phyloP scores from a whole-genome alignment of 768 basidiomycete genomes.

The Dioszegia crocea region DNA sequence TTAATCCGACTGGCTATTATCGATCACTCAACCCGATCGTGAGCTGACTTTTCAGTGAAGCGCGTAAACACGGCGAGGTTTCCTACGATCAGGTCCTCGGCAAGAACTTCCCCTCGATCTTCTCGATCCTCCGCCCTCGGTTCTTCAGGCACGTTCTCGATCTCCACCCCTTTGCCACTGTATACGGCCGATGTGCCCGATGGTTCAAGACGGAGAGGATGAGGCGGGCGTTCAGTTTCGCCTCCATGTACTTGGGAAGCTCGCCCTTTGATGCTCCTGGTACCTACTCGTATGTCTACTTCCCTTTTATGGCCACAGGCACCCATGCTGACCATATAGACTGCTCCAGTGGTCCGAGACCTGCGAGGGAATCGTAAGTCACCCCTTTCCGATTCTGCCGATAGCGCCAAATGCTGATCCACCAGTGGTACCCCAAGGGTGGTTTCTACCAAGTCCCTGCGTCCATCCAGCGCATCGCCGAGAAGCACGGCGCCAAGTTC shows the following conservation, averaged over 20 bases:
- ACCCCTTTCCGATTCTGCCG: not conserved
- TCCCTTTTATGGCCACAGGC: not conserved
- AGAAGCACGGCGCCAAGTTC: conserved; percentile 48
- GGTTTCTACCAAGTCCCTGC: conserved; percentile 47
- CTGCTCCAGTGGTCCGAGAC: conserved; percentile 53
- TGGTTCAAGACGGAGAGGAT: conserved; percentile 50
- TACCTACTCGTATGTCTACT: conserved; percentile 46
- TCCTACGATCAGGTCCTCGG: conserved; percentile 51
- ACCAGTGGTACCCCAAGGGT: conserved; percentile 44
- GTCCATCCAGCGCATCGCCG: conserved; percentile 48
- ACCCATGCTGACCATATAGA: conserved; percentile 10
- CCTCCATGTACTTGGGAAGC: conserved; percentile 51
- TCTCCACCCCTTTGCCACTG: conserved; percentile 48
- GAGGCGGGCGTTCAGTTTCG: conserved; percentile 52
- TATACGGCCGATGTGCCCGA: conserved; percentile 42
- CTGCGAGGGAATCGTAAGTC: conserved; percentile 50
- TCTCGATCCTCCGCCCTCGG: conserved; percentile 48
- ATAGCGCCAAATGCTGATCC: no score
- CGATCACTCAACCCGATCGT: not conserved
- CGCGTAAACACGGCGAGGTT: conserved; percentile 48
- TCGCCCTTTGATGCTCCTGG: conserved; percentile 53
- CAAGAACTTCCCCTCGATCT: conserved; percentile 49
- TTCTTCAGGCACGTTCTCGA: conserved; percentile 46
- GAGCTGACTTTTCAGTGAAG: conserved; percentile 28
- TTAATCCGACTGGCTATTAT: not conserved